Base-by-base conservation (phyloP, 2,329 filamentous ascomycete genomes). In the Metarhizium brunneum region DNA sequence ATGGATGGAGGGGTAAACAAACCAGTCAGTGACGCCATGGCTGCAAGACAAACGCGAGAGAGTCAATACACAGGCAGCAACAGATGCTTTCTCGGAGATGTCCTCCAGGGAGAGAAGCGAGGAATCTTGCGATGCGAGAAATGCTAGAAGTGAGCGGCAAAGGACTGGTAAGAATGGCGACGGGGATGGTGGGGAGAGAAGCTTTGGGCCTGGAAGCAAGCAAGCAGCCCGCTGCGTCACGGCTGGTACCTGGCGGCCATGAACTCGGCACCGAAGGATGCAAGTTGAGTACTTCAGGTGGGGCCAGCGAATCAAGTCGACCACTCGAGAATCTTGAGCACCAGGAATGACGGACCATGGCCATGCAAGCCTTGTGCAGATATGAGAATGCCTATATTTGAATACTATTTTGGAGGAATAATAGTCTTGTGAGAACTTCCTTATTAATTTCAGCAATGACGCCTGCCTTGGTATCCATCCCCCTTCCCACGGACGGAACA, bases 21-120 rank as follows among this genome's bases (percentile, higher is more conserved):
- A 83, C 81, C 76, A 66, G 77, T 73, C 68, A 83, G 76, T 58
- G 79, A 73, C 57, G 78, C 75, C 81, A 84, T 57, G 56, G 53
- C 42, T 54, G 55, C 51, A 40, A 38, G 35, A 52, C 29, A 7
- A 10, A n/a, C 40, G 11, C 6, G 16, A 16, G 47, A 49, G 20
- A 20, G 42, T 8, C 5, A 11, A 16, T 5, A 40, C 8, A 16
- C 11, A 40, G 38, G 8, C 14, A 40, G 14, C 11, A 11, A 40
- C 5, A 13, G 8, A 40, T 40, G n/a, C 38, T 14, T 16, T 40
- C 8, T 16, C 10, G 38, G 14, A 40, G 14, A 16, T 40, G 5
- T 40, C 14, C 29, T 47, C 25, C 38, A 29, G 20, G 50, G 6
- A 4, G 38, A 5, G 14, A 16, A 40, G 38, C 38, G 13, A 40